phyloP scores from a whole-genome alignment of 2,329 filamentous ascomycete species.

The Penicillium sp. region DNA sequence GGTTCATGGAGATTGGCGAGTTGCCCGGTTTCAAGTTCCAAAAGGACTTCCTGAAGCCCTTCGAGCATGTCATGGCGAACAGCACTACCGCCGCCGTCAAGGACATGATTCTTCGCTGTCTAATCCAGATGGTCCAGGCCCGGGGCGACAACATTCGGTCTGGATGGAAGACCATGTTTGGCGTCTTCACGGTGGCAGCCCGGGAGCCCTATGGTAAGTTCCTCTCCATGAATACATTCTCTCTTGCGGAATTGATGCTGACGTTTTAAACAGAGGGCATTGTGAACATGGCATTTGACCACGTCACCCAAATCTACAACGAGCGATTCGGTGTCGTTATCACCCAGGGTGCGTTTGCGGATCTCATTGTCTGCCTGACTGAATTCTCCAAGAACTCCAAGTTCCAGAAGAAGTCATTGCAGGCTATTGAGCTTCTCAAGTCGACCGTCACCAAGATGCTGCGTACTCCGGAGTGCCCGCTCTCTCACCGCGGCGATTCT shows the following conservation, averaged over 20 bases:
- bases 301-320: constrained; percentile 93
- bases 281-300: constrained; percentile 94
- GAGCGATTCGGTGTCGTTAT: constrained; percentile 95
- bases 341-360: constrained; percentile 92
- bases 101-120: constrained; percentile 91
- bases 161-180: constrained; percentile 99
- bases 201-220: constrained; percentile 73
- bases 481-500: constrained; percentile 65
- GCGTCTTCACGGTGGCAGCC: constrained; percentile 94
- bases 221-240: background rate
- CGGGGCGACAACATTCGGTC: constrained; percentile 94
- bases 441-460: constrained; percentile 93
- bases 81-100: constrained; percentile 89
- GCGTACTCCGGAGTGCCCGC: constrained; percentile 87
- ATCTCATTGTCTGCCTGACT: constrained; percentile 92
- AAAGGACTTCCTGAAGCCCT: constrained; percentile 97
- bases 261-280: constrained; percentile 66
- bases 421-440: constrained; percentile 92
- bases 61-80: constrained; percentile 95
- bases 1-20: constrained; percentile 98
- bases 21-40: constrained; percentile 99
- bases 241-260: constrained; percentile 16
- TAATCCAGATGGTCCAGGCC: constrained; percentile 99
- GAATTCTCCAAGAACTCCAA: constrained; percentile 98
- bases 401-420: constrained; percentile 97